Conservation (phyloP, 768 basidiomycete species). For the Leccinellum albellum region DNA sequence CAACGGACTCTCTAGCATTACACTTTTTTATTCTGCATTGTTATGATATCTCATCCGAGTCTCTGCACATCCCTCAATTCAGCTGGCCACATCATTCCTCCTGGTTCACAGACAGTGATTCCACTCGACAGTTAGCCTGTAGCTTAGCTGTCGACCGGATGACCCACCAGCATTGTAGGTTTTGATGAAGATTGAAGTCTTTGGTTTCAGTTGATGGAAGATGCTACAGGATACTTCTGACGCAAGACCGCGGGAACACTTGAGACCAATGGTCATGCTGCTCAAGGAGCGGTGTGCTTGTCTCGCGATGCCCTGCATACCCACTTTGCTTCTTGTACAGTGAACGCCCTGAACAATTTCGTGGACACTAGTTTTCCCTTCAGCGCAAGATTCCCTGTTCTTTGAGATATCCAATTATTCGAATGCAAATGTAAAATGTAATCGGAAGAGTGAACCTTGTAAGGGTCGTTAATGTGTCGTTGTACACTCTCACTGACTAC, state of each 20-base stretch:
- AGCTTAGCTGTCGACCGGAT: constrained; percentile 31
- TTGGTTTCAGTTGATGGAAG: constrained; percentile 50
- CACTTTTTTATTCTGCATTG: constrained; percentile 40
- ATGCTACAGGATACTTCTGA: constrained; percentile 56
- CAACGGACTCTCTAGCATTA: constrained; percentile 41
- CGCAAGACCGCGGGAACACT: constrained; percentile 65
- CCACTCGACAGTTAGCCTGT: constrained; percentile 37
- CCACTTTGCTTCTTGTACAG: constrained; percentile 46
- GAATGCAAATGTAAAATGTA: too few relatives aligned
- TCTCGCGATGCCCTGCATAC: constrained; percentile 52
- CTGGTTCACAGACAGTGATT: constrained; percentile 28
- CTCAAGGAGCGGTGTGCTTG: constrained; percentile 49
- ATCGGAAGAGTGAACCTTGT: too few relatives aligned
- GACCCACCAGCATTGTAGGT: constrained; percentile 27
- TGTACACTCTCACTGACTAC: too few relatives aligned
- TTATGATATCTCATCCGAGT: constrained; percentile 36
- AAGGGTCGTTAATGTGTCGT: too few relatives aligned
- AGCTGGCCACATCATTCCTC: constrained; percentile 15
- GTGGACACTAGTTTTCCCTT: too few relatives aligned
- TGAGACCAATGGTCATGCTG: constrained; percentile 50
- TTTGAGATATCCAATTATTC: too few relatives aligned
- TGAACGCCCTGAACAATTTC: too few relatives aligned
- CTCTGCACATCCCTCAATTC: constrained; percentile 19
- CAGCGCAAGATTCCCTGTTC: too few relatives aligned
- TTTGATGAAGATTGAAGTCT: constrained; percentile 49